A percentile compares a stretch with the other conserved stretches of the same genome.
phyloP scores from a whole-genome alignment of 2,329 filamentous ascomycete species.

The Verticillium isaacii region DNA sequence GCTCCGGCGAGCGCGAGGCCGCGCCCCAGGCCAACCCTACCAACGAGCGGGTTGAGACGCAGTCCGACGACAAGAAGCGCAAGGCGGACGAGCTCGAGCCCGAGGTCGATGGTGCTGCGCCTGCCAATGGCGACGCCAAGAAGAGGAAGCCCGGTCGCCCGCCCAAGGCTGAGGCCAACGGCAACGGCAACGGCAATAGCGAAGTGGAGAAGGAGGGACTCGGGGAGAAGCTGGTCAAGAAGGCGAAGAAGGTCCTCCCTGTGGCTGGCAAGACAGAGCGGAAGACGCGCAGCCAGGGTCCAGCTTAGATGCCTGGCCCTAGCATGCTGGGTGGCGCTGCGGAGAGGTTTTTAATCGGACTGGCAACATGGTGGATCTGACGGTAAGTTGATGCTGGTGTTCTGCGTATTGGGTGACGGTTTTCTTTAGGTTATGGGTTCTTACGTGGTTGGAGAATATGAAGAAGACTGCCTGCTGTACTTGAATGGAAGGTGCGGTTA shows the following conservation, averaged over 20 bases:
- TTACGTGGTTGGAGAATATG: background rate
- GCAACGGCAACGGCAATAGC: slow-evolving; percentile 1
- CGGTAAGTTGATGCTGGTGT: background rate
- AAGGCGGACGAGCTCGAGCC: slow-evolving; percentile 27
- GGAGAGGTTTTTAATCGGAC: background rate
- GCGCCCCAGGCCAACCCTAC: slow-evolving; percentile 9
- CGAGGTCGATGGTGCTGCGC: slow-evolving; percentile 15
- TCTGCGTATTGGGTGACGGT: background rate
- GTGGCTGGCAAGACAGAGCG: slow-evolving; percentile 30
- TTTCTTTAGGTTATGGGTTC: background rate
- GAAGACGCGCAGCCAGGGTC: slow-evolving; percentile 38
- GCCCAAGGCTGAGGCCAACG: slow-evolving; percentile 2
- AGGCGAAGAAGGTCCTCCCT: slow-evolving; percentile 29
- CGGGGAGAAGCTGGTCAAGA: slow-evolving; percentile 19
- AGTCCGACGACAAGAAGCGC: slow-evolving; percentile 32
- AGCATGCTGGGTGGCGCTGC: background rate
- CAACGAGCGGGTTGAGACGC: slow-evolving; percentile 9
- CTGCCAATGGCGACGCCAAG: slow-evolving; percentile 5
- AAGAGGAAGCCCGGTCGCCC: slow-evolving; percentile 17
- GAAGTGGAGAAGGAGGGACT: slow-evolving; percentile 9
- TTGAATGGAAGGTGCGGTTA: background rate
- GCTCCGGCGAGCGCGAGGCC: slow-evolving; percentile 7
- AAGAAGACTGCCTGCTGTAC: background rate
- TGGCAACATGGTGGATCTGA: background rate
- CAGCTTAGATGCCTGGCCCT: background rate